phyloP scores from a whole-genome alignment of 345 rosid species.

The Nasturtium officinale region DNA sequence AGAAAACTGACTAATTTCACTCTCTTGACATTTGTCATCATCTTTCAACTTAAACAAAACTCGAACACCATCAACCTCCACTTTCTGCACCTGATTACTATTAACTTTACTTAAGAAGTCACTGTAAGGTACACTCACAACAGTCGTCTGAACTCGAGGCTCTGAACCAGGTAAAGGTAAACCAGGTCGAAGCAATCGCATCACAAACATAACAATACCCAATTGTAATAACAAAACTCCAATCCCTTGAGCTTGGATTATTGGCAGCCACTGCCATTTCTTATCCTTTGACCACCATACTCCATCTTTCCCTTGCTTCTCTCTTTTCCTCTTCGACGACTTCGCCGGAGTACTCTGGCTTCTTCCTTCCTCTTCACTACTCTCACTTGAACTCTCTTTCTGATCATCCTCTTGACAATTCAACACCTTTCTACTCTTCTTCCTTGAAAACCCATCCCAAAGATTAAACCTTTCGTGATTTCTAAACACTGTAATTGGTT shows the following conservation, averaged over 20 bases:
- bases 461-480: conserved; percentile 31
- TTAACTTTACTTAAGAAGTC: conserved; percentile 78
- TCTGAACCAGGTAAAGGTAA: conserved; percentile 84
- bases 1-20: conserved; percentile 54
- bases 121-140: conserved; percentile 80
- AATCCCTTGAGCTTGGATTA: conserved; percentile 77
- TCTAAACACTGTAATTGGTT: conserved; percentile 22
- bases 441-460: conserved; percentile 46
- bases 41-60: conserved; percentile 77
- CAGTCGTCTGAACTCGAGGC: conserved; percentile 64
- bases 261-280: conserved; percentile 79
- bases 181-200: conserved; percentile 89
- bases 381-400: conserved; percentile 47
- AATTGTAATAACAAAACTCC: conserved; percentile 76
- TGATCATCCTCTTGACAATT: conserved; percentile 75
- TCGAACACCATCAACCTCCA: conserved; percentile 86
- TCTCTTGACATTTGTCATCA: conserved; percentile 51
- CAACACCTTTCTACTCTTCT: conserved; percentile 48
- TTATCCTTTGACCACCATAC: conserved; percentile 73
- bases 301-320: conserved; percentile 54
- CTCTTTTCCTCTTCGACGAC: conserved; percentile 54
- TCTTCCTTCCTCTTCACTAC: conserved; percentile 49
- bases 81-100: conserved; percentile 73
- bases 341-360: conserved; percentile 42
- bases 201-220: conserved; percentile 76